These are phyloP conservation scores for Crucibulum parvulum DNA, from an alignment of 1,284 basidiomycete species.

Conservation along the genomic window DNA sequence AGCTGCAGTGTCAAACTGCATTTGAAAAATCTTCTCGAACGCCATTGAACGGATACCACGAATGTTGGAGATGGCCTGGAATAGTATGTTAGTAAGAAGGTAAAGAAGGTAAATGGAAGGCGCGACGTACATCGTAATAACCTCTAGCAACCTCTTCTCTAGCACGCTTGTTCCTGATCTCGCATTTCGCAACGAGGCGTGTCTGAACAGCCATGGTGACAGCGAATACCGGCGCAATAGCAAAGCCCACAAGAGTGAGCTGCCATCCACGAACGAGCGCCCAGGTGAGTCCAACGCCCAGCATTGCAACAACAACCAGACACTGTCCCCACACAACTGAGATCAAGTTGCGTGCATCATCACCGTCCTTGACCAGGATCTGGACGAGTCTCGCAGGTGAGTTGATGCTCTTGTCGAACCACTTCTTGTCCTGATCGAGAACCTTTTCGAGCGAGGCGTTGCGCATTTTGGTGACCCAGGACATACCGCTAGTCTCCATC, in stretches of 20 bases:
- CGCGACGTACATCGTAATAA: constrained; percentile 85
- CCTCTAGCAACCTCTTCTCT: constrained; percentile 86
- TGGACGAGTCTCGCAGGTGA: constrained; percentile 40
- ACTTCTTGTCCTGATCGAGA: constrained; percentile 82
- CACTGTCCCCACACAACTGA: no score
- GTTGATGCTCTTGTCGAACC: constrained; percentile 69
- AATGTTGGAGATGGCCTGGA: constrained; percentile 83
- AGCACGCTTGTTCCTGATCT: constrained; percentile 82
- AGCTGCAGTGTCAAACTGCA: constrained; percentile 71
- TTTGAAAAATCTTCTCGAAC: constrained; percentile 77
- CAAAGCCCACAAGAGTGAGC: constrained; percentile 90
- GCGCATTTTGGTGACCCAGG: constrained; percentile 52
- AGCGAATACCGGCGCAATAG: constrained; percentile 87
- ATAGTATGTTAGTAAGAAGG: constrained; percentile 9
- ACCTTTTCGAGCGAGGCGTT: constrained; percentile 50
- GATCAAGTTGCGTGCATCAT: no score
- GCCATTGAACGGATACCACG: constrained; percentile 90
- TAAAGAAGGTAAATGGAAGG: constrained; percentile 4
- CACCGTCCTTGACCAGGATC: background rate
- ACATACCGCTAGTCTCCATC: background rate
- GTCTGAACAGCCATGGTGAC: constrained; percentile 79
- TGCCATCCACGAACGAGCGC: constrained; percentile 91
- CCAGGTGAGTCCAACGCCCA: constrained; percentile 85
- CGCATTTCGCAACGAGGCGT: constrained; percentile 71
- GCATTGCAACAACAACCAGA: no score